Base-by-base conservation (phyloP, 306 rosid species). In the Medicago ruthenica region DNA sequence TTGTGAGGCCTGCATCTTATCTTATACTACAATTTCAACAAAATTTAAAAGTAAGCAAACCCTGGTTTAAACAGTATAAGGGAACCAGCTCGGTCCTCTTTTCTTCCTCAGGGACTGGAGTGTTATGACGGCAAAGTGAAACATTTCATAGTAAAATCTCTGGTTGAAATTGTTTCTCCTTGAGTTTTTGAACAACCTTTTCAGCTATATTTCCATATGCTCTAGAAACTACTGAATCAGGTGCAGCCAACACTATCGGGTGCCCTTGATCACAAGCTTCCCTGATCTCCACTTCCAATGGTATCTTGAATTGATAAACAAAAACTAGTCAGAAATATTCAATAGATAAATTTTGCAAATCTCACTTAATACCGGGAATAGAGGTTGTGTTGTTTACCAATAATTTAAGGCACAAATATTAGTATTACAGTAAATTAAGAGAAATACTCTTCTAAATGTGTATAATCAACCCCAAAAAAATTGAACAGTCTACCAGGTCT, bases 191-290 rank as follows among this genome's bases (percentile, higher is more conserved):
- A 66, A 77, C 80, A 76, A 95, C 76, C 55, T 87, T 92, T 48
- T 80, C 80, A 40, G 99, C 99, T 42, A 87, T 18, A 75, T 79
- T 83, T 10, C 80, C 78, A 17, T 92, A 95, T 47, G 89, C 97
- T 73, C 79, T 83, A 13, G 99, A 87, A 75, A 90, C 93, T 21
- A 61, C 81, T 50, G 96, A 95, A 78, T 89, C 91, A 10, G 98
- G 98, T 0, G 81, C 76, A 0, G 97, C 88, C 73, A 92, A 83
- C 61, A 92, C 97, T 37, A 88, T 84, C 0, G 96, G 98, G 55
- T 81, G 77, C 40, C 98, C 96, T 57, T 84, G 85, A 82, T 95
- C 97, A 65, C 96, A 80, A 74, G 96, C 87, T 84, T 86, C 88
- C 79, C 97, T 85, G 81, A 89, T 83, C 66, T 80, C 80, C 64